Base-by-base conservation (phyloP, 306 rosid genomes). In the Bauhinia variegata region DNA sequence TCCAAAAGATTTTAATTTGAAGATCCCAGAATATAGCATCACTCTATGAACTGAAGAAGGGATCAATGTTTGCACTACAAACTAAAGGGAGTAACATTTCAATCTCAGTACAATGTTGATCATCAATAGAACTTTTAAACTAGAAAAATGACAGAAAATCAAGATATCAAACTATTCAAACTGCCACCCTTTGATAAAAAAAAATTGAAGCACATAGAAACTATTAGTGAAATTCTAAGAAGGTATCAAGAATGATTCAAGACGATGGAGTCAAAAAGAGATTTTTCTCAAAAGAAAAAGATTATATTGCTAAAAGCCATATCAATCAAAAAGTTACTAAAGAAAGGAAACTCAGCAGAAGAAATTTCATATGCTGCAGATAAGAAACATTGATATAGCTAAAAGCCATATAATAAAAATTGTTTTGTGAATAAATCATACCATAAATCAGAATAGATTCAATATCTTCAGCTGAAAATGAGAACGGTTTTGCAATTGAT, bases 41-140 rank as follows among this genome's bases (percentile, higher is more conserved):
- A 38, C 50, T 43, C 12, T 54, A 72, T 78, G 67, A 7, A 47
- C 8, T 2, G 57, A 54, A 61, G 34, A 60, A 61, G n/a, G 14
- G 65, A 55, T 34, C 12, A 17, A 33, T 14, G 42, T 10, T 50
- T 32, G 7, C 47, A 68, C 33, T n/a, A n/a, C 8, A 46, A 1
- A 5, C 0, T 15, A n/a, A 47, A 15, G 8, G 11, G 3, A 14
- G 28, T 34, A 11, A 67, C 6, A 5, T 55, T 32, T 46, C 8
- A 60, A 34, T 13, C 38, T 57, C 37, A 32, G 15, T 68, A 11
- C 12, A 55, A 56, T 56, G 7, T 16, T 54, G 23, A 67, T n/a
- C 5, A 19, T 3, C 18, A 54, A 39, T 67, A 39, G 42, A 54
- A 54, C 54, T 30, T 52, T 14, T 19, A 37, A 23, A 19, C 23